These are phyloP conservation scores for Cercospora sp. DNA, from an alignment of 2,329 filamentous ascomycete genomes.

Conservation along the genomic window DNA sequence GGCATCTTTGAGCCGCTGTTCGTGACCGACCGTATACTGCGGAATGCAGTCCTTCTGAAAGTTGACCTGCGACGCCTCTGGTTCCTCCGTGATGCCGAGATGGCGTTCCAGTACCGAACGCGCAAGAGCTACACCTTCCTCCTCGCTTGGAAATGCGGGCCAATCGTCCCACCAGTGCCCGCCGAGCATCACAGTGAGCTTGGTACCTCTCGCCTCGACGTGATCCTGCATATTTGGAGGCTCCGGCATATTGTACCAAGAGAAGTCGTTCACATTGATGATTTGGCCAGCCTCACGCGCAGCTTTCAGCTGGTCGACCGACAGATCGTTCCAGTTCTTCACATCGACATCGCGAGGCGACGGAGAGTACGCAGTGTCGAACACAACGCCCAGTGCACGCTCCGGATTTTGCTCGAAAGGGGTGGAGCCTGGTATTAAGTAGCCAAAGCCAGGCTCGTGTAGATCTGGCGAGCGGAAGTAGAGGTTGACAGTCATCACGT, in stretches of 20 bases:
- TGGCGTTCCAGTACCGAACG: constrained; percentile 70
- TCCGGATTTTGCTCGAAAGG: constrained; percentile 75
- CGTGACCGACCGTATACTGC: constrained; percentile 82
- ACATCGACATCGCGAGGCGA: constrained; percentile 29
- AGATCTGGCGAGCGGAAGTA: constrained; percentile 71
- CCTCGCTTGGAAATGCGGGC: constrained; percentile 61
- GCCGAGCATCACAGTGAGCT: constrained; percentile 91
- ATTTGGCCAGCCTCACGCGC: constrained; percentile 31
- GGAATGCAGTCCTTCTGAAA: constrained; percentile 76
- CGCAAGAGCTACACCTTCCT: constrained; percentile 70
- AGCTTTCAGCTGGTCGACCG: constrained; percentile 29
- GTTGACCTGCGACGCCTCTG: constrained; percentile 62
- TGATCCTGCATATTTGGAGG: constrained; percentile 37
- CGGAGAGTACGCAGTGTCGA: constrained; percentile 67
- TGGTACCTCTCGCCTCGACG: constrained; percentile 63
- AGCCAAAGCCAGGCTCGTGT: constrained; percentile 77
- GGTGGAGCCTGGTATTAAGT: constrained; percentile 78
- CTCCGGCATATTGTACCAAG: constrained; percentile 39
- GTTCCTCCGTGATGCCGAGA: constrained; percentile 66
- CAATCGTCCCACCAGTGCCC: constrained; percentile 85
- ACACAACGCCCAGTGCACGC: constrained; percentile 84
- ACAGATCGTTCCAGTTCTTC: constrained; percentile 29
- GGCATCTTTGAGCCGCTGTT: constrained; percentile 59
- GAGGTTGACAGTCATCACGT: constrained; percentile 89
- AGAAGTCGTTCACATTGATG: constrained; percentile 40